Evolutionary conservation across 805 yeast genomes (phyloP).

Genomic region (Wickerhamomyces bisporus): DNA sequence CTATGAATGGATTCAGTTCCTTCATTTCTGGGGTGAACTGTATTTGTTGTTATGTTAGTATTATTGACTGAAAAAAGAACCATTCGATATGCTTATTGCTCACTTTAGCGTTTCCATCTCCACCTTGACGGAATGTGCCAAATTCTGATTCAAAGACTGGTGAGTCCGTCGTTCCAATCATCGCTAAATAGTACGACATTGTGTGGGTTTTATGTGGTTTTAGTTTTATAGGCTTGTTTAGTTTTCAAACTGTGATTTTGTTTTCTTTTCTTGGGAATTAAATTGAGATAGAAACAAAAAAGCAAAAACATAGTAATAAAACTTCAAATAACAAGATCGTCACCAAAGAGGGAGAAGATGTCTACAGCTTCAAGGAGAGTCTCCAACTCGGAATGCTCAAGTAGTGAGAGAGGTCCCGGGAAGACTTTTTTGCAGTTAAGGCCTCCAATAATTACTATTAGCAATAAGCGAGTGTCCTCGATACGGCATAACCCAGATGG

Average conservation of each 20-base stretch:
- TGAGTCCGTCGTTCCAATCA: slow-evolving; percentile 80
- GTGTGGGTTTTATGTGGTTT: no score
- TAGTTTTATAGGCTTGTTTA: slow-evolving; percentile 3
- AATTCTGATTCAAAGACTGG: slow-evolving; percentile 88
- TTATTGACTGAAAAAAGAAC: no score
- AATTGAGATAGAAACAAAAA: neutral
- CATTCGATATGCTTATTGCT: no score
- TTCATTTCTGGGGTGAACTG: slow-evolving; percentile 61
- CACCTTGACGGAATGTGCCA: slow-evolving; percentile 64
- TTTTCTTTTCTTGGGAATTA: neutral
- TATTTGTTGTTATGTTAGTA: slow-evolving; percentile 27
- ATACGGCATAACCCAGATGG: slow-evolving; percentile 13
- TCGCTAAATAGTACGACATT: slow-evolving; percentile 84
- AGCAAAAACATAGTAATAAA: no score
- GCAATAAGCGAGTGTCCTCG: neutral
- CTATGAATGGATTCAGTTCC: slow-evolving; percentile 81
- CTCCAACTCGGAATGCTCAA: no score
- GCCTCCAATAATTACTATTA: neutral
- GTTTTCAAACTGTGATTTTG: neutral
- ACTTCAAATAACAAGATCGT: no score
- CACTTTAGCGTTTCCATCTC: slow-evolving; percentile 43
- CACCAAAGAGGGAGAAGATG: neutral
- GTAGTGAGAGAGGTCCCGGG: no score
- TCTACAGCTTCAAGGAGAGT: neutral
- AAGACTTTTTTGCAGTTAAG: no score